Conservation (phyloP, 345 rosid genomes). For the Ailanthus altissimus region DNA sequence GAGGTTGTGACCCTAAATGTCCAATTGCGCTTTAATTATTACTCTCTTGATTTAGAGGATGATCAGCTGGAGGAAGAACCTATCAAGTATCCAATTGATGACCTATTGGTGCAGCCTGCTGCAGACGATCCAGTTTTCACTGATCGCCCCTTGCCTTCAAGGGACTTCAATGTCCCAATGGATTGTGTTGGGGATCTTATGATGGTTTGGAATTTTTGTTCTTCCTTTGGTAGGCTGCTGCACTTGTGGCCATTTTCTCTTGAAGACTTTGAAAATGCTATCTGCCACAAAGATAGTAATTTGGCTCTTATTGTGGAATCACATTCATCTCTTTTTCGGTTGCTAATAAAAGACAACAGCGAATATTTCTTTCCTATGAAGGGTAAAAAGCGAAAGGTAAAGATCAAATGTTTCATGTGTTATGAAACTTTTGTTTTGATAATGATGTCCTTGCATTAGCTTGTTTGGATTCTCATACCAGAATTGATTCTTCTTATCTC, state of each 20-base stretch:
- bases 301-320: conserved; percentile 73
- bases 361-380: conserved; percentile 43
- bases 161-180: conserved; percentile 75
- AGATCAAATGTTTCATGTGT: conserved; percentile 42
- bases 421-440: not conserved
- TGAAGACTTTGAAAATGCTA: conserved; percentile 90
- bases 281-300: conserved; percentile 87
- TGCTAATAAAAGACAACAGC: conserved; percentile 56
- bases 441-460: not conserved
- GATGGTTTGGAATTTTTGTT: conserved; percentile 97
- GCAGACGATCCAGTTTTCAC: conserved; percentile 70
- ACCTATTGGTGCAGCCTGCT: conserved; percentile 68
- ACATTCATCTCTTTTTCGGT: conserved; percentile 77
- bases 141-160: conserved; percentile 72
- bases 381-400: conserved; percentile 61
- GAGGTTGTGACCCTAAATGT: not conserved
- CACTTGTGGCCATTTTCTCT: conserved; percentile 77
- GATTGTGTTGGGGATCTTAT: conserved; percentile 84
- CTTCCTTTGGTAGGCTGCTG: conserved; percentile 72
- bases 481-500: not conserved
- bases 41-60: conserved; percentile 45
- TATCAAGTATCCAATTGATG: conserved; percentile 89
- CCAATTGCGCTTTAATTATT: conserved; percentile 3
- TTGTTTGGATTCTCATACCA: not conserved
- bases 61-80: conserved; percentile 39